These are phyloP conservation scores for Rutstroemia sp. DNA, from an alignment of 2,329 filamentous ascomycete genomes.

Conservation along the genomic window DNA sequence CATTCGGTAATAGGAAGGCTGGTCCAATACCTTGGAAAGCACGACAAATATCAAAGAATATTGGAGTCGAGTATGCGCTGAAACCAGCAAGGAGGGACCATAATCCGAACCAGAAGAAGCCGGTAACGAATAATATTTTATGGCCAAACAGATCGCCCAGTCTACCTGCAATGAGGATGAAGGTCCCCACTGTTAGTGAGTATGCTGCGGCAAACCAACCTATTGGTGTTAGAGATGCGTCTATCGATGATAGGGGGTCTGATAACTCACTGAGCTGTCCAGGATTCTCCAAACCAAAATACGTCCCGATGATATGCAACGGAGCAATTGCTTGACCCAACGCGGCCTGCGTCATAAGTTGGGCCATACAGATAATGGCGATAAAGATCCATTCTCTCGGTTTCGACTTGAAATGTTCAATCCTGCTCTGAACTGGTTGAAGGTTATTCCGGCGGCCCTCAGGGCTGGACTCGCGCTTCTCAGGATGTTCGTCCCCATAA, in stretches of 20 bases:
- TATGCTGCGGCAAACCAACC: constrained; percentile 54
- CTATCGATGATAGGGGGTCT: neutral
- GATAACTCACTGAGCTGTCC: constrained; percentile 32
- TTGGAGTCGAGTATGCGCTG: constrained; percentile 20
- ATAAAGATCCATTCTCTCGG: constrained; percentile 34
- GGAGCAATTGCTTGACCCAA: constrained; percentile 42
- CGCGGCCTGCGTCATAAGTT: constrained; percentile 42
- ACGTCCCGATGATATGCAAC: constrained; percentile 39
- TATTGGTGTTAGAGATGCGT: neutral
- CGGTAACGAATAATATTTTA: constrained; percentile 39
- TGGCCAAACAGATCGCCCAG: constrained; percentile 47
- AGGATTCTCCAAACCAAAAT: constrained; percentile 37
- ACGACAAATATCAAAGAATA: constrained; percentile 41
- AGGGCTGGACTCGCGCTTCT: neutral
- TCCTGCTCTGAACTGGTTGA: constrained; percentile 7
- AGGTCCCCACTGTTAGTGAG: constrained; percentile 46
- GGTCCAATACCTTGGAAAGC: constrained; percentile 49
- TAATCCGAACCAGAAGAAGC: constrained; percentile 33
- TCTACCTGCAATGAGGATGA: constrained; percentile 45
- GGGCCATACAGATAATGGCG: constrained; percentile 37
- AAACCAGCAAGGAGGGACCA: constrained; percentile 25
- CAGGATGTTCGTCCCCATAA: neutral
- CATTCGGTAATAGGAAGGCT: constrained; percentile 45
- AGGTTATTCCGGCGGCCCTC: constrained; percentile 2
- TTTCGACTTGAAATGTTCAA: constrained; percentile 11